These are phyloP conservation scores for Blastobotrys illinoisensis DNA, from an alignment of 1,139 yeast genomes.

Conservation along the genomic window DNA sequence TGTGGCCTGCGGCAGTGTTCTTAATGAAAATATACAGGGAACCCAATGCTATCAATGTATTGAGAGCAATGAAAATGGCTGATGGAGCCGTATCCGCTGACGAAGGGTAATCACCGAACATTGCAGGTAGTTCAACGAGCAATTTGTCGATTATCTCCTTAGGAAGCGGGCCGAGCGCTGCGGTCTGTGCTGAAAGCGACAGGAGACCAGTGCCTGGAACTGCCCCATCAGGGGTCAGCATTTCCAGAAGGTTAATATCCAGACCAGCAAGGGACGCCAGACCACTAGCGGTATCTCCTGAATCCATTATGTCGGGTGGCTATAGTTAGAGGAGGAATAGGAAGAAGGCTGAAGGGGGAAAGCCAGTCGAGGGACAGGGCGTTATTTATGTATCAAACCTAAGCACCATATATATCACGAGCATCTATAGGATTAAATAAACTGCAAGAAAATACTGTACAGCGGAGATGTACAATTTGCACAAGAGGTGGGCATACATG, in stretches of 20 bases:
- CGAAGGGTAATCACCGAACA: conserved; percentile 64
- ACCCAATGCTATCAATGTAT: conserved; percentile 43
- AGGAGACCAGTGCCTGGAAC: conserved; percentile 20
- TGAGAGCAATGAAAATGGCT: conserved; percentile 53
- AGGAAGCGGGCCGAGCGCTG: conserved; percentile 6
- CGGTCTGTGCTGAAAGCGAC: conserved; percentile 6
- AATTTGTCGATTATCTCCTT: conserved; percentile 1
- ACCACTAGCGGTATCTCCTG: neutral
- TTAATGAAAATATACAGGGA: conserved; percentile 47
- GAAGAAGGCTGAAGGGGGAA: neutral
- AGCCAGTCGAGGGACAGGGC: neutral
- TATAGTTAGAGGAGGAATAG: neutral
- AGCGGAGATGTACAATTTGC: neutral
- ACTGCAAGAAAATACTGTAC: neutral
- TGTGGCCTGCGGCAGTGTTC: conserved; percentile 57
- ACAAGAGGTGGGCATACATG: neutral
- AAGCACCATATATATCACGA: neutral
- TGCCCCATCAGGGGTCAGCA: conserved; percentile 21
- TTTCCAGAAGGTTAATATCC: conserved; percentile 10
- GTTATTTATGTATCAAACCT: neutral
- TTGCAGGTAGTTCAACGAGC: conserved; percentile 39
- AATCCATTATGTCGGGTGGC: neutral
- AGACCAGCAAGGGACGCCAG: neutral
- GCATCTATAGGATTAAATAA: neutral
- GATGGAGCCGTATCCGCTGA: conserved; percentile 56